A percentile compares a stretch with the other conserved stretches of the same genome.
Evolutionary conservation across 352 stramenopile species (phyloP).

Genomic region (Blastocystis sp.): DNA sequence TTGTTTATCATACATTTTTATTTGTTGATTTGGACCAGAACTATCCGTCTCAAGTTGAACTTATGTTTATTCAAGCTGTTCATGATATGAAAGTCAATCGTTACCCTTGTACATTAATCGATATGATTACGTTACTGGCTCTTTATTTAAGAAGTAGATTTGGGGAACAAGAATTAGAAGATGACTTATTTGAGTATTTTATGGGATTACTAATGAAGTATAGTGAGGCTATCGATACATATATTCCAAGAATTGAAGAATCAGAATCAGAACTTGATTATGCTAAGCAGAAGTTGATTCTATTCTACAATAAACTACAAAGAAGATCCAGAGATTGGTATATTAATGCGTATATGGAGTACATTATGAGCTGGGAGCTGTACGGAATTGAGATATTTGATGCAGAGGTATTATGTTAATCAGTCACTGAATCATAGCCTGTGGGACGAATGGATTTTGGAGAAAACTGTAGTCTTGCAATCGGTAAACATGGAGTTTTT

Average conservation of each 20-base stretch:
- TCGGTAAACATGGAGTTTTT: slow-evolving; percentile 43
- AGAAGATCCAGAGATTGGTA: slow-evolving; percentile 5
- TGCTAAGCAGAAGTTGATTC: not conserved
- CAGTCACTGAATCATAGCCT: not conserved
- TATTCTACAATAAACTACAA: not conserved
- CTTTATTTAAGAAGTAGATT: not conserved
- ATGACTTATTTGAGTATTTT: not conserved
- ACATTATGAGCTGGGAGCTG: slow-evolving; percentile 51
- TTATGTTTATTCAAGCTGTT: slow-evolving; percentile 31
- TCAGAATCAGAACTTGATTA: not conserved
- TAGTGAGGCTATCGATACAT: not conserved
- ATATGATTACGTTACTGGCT: slow-evolving; percentile 25
- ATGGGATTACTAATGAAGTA: not conserved
- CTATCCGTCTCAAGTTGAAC: not conserved
- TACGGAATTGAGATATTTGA: slow-evolving; percentile 36
- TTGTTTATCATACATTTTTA: not conserved
- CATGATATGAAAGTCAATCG: not conserved
- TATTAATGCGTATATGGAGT: slow-evolving; percentile 37
- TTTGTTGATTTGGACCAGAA: slow-evolving; percentile 7
- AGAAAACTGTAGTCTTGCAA: not conserved
- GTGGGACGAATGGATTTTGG: slow-evolving; percentile 43
- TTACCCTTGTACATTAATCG: slow-evolving; percentile 32
- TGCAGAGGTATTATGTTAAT: not conserved
- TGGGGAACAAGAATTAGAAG: not conserved
- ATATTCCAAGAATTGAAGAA: not conserved